phyloP scores from a whole-genome alignment of 2,329 filamentous ascomycete genomes.

The Lachnellula suecica region DNA sequence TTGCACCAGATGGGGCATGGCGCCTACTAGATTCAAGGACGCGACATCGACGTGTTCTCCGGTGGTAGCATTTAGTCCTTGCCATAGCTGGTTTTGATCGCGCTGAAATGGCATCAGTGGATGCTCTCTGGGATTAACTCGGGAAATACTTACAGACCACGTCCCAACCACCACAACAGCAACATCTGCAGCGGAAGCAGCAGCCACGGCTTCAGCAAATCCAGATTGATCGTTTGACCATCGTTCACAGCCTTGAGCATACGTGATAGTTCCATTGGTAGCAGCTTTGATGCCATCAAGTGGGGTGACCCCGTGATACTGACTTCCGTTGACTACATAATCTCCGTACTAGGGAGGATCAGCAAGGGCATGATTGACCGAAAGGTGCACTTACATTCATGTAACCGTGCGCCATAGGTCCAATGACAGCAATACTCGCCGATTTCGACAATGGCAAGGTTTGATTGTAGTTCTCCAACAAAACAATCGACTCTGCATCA shows the following conservation, averaged over 20 bases:
- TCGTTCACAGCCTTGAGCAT: constrained; percentile 68
- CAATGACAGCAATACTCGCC: constrained; percentile 71
- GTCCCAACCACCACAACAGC: constrained; percentile 74
- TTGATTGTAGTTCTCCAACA: constrained; percentile 73
- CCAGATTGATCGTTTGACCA: constrained; percentile 71
- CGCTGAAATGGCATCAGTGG: constrained; percentile 35
- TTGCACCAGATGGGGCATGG: constrained; percentile 64
- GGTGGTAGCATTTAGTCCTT: constrained; percentile 69
- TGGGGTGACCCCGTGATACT: constrained; percentile 66
- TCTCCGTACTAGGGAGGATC: constrained; percentile 60
- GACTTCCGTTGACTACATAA: constrained; percentile 66
- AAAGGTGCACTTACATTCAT: constrained; percentile 57
- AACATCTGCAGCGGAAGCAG: constrained; percentile 66
- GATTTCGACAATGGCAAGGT: constrained; percentile 65
- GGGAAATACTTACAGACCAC: constrained; percentile 49
- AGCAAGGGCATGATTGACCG: constrained; percentile 1
- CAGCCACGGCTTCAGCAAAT: constrained; percentile 64
- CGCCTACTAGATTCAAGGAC: constrained; percentile 65
- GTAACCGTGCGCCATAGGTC: constrained; percentile 70
- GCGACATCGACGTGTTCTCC: constrained; percentile 71
- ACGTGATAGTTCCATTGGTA: constrained; percentile 60
- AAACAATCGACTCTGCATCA: constrained; percentile 75
- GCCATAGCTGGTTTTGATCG: constrained; percentile 71
- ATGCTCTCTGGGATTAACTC: neutral
- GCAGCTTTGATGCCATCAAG: constrained; percentile 65